Base-by-base conservation (phyloP, 139 green algal genomes). In the Penium margaritaceum region DNA sequence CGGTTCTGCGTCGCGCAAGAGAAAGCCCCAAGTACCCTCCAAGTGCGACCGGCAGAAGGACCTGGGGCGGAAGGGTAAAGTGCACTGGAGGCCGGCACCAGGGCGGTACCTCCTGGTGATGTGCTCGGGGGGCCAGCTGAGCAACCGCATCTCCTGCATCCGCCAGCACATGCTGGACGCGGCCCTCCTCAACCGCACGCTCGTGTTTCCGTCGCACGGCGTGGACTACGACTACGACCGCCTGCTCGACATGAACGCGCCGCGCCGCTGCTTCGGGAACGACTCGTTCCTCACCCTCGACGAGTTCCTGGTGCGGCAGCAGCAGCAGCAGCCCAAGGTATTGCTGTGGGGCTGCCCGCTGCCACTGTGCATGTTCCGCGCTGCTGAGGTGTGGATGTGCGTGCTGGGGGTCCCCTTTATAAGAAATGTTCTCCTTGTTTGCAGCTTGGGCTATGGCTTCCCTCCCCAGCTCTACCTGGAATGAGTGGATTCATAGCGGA, bases 181-280 rank as follows among this genome's bases (percentile, higher is more conserved):
- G 37, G 71, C 71, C n/a, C 43, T 78, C 4, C 71, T 78, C 15
- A 78, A 78, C 38, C 71, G 71, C 44, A 70, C 71, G 6, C 63
- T 78, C 65, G 60, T 78, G 12, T 32, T 78, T 15, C 63, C 71
- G 15, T 63, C 68, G 58, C 58, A 39, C 58, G 47, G 47, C 21
- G 27, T 39, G 3, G 47, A 30, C 3, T 27, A 69, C 35, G 68
- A 76, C 41, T 76, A 76, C 55, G 60, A 67, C 60, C 35, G 34
- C 3, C 34, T 44, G 60, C 15, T 67, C 21, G 34, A 44, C 14
- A 67, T 67, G 60, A 27, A 43, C 4, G 60, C 60, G 36, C 35
- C 36, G 27, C 29, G 36, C 1, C 9, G 35, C 21, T 67, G 60
- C 60, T 44, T 67, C 30, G 34, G 34, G 3, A 53, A 53, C 60